Evolutionary conservation across 768 basidiomycete species (phyloP), one percentile per base, ranked within the genome.

Genomic region (Cystoderma amianthinum): DNA sequence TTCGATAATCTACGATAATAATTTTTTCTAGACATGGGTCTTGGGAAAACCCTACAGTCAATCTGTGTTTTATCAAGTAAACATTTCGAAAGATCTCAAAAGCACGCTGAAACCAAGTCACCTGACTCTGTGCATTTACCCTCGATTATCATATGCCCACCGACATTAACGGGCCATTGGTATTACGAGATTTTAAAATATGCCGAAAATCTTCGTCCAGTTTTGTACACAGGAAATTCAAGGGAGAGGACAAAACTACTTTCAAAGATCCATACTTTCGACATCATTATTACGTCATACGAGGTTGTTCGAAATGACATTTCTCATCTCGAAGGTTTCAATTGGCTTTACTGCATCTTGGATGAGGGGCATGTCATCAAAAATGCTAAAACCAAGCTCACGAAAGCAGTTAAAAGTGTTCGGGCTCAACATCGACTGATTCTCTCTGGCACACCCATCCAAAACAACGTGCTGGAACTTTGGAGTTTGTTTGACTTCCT

Each of bases 311-410:
- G 96, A 30, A 96, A 96, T 61, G 96, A 99, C 58, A 85, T 96
- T 40, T 58, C 72, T 12, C 82, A 72, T 49, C 67, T 98, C 16
- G 74, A 83, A 51, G 69, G 73, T 34, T 55, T 86, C 48, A 78
- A 81, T 52, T 99, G 92, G 90, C 72, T 96, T 30, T 99, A 95
- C 58, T 97, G 94, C 63, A 84, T 98, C 32, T 76, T 99, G 41
- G 96, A 99, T 56, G 96, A 99, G 65, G 96, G 96, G 0, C 96
- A 99, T 62, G 80, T 97, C 49, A 98, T 99, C 65, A 98, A 97
- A 73, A 99, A 98, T 56, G 86, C 91, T 25, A 97, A 95, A 65
- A 97, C 96, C 17, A 98, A 98, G 61, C 74, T 99, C 28, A 93
- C 95, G 1, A 92, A 93, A 59, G 93, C 96, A 1, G 89, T 98